Evolutionary conservation across 257 asterid genomes (phyloP).

Genomic region (Apocynum venetum): DNA sequence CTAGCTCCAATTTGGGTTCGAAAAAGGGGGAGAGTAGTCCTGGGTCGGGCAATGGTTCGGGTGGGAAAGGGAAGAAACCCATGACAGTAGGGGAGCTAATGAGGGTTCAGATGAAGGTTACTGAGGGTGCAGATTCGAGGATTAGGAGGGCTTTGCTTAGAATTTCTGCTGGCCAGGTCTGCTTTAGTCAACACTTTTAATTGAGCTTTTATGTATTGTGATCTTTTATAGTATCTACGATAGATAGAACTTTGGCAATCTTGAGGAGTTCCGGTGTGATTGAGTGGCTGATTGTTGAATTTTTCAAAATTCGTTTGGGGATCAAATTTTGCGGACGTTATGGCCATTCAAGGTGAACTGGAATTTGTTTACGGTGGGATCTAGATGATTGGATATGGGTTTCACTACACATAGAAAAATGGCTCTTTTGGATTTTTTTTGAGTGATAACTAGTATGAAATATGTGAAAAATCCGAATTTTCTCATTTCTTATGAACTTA

Average conservation of each 20-base stretch:
- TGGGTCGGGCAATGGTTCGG: conserved; percentile 31
- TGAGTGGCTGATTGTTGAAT: neutral
- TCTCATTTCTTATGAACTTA: neutral
- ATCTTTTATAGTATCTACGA: neutral
- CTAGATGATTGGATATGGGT: neutral
- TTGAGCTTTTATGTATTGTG: neutral
- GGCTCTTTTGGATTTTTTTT: neutral
- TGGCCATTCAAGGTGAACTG: neutral
- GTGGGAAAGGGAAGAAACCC: conserved; percentile 71
- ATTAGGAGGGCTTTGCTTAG: conserved; percentile 90
- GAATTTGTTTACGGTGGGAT: conserved; percentile 4
- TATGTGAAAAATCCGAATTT: neutral
- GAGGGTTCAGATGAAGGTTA: conserved; percentile 83
- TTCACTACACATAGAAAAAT: neutral
- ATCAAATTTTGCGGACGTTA: neutral
- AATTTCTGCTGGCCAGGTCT: conserved; percentile 94
- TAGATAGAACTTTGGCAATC: neutral
- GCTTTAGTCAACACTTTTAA: conserved; percentile 13
- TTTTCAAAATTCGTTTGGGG: neutral
- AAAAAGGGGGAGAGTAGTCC: conserved; percentile 41
- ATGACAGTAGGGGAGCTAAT: conserved; percentile 82
- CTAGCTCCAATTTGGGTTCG: conserved; percentile 49
- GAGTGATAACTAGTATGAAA: neutral
- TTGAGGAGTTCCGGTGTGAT: neutral
- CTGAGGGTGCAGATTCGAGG: conserved; percentile 75